Evolutionary conservation across 1,284 basidiomycete species (phyloP), one percentile per base, ranked within the genome.

Genomic region (Dichomitus squalens): DNA sequence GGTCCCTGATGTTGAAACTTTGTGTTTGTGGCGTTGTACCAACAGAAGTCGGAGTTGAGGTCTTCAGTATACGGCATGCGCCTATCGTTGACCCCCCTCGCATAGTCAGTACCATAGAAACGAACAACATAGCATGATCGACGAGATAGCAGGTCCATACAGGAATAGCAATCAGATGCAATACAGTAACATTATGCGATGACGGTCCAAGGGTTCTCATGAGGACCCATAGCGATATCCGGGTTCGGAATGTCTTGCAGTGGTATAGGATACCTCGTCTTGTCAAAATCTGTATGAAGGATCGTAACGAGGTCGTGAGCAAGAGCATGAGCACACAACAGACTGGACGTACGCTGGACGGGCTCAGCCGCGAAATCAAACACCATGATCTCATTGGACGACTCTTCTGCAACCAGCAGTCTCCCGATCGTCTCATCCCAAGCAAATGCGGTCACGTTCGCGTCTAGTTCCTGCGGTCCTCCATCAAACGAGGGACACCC

Each of bases 341-440:
- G n/a, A 20, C 6, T n/a, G 16, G 12, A 41, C 57, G 5, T 29
- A 60, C 61, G 54, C 14, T 54, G 53, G 35, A 46, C 36, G 3
- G 77, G 76, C 5, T 68, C 68, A 49, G 67, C 67, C 4, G 76
- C 71, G 35, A 79, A 75, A 58, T 79, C 79, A 36, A 75, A 64
- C 49, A 80, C 72, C 35, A 66, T 63, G 14, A 79, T 55, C 12
- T 56, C 38, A 2, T 59, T 41, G 33, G 20, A 34, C 18, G 67
- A 62, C 11, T 68, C 66, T 20, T 66, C 67, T 36, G 72, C 72
- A 8, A 78, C 67, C 55, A 75, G 72, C 8, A 79, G 65, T 7
- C 78, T 68, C 7, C 79, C 79, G 2, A 73, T 74, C 25, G 71
- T 72, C 60, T 79, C 79, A 61, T 79, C 79, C 77, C 78, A 79